A percentile compares a stretch with the other conserved stretches of the same genome.
Evolutionary conservation across 345 rosid species (phyloP).

Genomic region (Salix dunnii): DNA sequence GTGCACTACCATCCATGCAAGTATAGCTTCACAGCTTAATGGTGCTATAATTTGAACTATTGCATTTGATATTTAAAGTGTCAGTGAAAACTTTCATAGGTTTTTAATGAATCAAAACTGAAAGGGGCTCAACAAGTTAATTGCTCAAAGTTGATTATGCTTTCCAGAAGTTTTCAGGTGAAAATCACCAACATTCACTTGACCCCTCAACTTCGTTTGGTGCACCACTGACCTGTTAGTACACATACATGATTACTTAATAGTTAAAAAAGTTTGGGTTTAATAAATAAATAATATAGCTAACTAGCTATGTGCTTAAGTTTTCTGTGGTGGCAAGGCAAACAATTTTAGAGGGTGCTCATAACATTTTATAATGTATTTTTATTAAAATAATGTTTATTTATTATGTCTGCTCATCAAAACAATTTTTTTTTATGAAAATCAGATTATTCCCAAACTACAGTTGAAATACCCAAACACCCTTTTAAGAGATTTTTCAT

Average conservation of each 20-base stretch:
- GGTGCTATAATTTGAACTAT: not conserved
- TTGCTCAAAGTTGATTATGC: not conserved
- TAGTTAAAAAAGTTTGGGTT: not conserved
- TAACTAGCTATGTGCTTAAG: not conserved
- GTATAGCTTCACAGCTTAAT: not conserved
- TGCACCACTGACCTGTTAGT: not conserved
- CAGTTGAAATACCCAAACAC: too few relatives aligned
- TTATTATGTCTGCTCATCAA: too few relatives aligned
- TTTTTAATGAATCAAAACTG: not conserved
- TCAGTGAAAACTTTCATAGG: not conserved
- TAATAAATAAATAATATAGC: not conserved
- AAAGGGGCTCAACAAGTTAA: not conserved
- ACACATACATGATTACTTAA: not conserved
- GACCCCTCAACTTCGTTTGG: not conserved
- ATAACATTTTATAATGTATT: too few relatives aligned
- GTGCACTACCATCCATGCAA: not conserved
- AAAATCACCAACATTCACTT: not conserved
- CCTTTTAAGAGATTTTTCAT: too few relatives aligned
- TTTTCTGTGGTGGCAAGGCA: not conserved
- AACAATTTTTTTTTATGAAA: too few relatives aligned
- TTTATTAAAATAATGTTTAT: too few relatives aligned
- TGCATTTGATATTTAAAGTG: not conserved
- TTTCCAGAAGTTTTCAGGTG: not conserved
- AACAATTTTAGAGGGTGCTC: not conserved
- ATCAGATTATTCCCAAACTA: too few relatives aligned